A percentile compares a stretch with the other conserved stretches of the same genome.
These are phyloP conservation scores for Malbranchea cinnamomea DNA, from an alignment of 2,329 filamentous ascomycete species.

Conservation along the genomic window DNA sequence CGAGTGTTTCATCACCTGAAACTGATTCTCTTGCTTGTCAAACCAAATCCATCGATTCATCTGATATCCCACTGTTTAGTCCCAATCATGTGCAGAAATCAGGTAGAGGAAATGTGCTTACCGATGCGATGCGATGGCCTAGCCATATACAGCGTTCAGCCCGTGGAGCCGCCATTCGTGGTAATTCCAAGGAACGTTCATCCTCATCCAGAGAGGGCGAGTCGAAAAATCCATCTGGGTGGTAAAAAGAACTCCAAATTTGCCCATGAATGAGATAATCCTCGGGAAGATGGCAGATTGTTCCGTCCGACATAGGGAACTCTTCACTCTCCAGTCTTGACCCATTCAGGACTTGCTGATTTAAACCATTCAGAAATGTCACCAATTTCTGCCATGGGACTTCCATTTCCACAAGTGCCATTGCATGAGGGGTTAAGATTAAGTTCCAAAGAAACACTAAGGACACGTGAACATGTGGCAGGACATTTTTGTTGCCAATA, in stretches of 20 bases:
- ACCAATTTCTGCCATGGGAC: slow-evolving; percentile 38
- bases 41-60: slow-evolving; percentile 28
- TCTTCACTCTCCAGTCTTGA: slow-evolving; percentile 21
- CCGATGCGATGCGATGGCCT: slow-evolving; percentile 28
- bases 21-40: slow-evolving; percentile 16
- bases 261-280: slow-evolving; percentile 44
- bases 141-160: slow-evolving; percentile 39
- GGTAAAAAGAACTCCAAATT: slow-evolving; percentile 36
- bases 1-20: slow-evolving; percentile 20
- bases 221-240: slow-evolving; percentile 37
- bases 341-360: slow-evolving; percentile 23
- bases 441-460: slow-evolving; percentile 37
- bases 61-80: slow-evolving; percentile 10
- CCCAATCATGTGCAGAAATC: neutral
- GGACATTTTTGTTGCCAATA: slow-evolving; percentile 36
- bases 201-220: slow-evolving; percentile 37
- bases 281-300: slow-evolving; percentile 38
- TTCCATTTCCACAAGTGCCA: slow-evolving; percentile 25
- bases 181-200: slow-evolving; percentile 36
- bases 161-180: slow-evolving; percentile 33
- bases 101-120: slow-evolving; percentile 16
- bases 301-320: slow-evolving; percentile 28
- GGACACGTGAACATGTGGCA: slow-evolving; percentile 40
- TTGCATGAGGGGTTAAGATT: slow-evolving; percentile 22
- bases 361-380: slow-evolving; percentile 39